Percentiles rank a stretch among this genome's conserved stretches.
Conservation (phyloP, 2,329 filamentous ascomycete genomes). For the Nemania sp. region DNA sequence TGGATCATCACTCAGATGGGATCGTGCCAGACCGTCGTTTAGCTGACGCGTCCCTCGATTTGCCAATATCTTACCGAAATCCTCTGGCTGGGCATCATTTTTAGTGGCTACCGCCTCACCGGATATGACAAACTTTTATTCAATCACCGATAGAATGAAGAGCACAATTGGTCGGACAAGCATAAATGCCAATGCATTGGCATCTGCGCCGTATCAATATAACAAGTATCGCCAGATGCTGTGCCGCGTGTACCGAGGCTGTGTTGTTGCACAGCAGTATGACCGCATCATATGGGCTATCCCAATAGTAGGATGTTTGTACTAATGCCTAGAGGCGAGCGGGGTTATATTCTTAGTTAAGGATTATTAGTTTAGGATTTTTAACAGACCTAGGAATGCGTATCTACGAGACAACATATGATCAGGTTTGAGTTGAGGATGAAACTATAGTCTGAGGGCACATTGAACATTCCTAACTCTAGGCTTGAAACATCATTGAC, state of each 20-base stretch:
- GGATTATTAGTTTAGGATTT: background rate
- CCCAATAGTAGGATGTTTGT: background rate
- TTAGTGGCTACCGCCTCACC: background rate
- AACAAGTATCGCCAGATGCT: background rate
- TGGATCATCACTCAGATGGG: background rate
- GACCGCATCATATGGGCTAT: background rate
- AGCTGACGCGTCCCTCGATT: constrained; percentile 14
- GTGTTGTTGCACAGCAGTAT: background rate
- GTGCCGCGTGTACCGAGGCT: background rate
- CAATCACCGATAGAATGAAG: background rate
- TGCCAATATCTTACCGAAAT: background rate
- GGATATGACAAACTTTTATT: background rate
- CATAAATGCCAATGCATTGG: background rate
- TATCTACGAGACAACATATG: background rate
- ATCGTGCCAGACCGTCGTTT: background rate
- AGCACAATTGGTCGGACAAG: background rate
- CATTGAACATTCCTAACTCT: background rate
- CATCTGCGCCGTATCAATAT: background rate
- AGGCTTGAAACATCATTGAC: background rate
- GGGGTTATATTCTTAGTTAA: background rate
- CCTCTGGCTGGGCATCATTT: background rate
- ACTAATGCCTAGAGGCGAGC: background rate
- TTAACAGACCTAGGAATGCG: background rate
- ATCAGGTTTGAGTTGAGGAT: background rate
- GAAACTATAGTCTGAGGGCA: background rate